Conservation (phyloP, 106 monocot genomes). For the Cymbidium sinense region DNA sequence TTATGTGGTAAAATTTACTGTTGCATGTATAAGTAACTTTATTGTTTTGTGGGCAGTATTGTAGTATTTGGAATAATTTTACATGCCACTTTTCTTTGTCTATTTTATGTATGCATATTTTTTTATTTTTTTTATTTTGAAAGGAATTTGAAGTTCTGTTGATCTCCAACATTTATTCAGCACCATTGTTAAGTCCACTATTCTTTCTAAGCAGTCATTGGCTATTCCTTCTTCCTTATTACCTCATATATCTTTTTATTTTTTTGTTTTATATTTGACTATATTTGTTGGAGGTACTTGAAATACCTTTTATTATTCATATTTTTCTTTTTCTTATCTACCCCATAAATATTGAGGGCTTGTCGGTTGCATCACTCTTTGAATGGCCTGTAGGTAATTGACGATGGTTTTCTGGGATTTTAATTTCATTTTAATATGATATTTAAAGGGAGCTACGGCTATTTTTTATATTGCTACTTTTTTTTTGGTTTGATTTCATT, state of each 20-base stretch:
- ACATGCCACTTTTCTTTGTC: not conserved
- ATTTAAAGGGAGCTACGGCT: not conserved
- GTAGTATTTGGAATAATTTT: not conserved
- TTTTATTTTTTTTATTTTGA: not conserved
- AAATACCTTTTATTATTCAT: not conserved
- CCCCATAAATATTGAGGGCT: not conserved
- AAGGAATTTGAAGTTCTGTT: not conserved
- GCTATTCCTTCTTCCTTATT: not conserved
- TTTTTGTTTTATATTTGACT: not conserved
- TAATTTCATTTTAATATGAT: not conserved
- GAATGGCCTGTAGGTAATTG: not conserved
- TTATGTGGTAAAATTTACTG: not conserved
- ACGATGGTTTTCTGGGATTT: not conserved
- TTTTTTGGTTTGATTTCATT: not conserved
- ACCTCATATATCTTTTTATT: not conserved
- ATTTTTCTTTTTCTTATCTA: not conserved
- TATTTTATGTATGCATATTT: not conserved
- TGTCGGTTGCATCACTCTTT: not conserved
- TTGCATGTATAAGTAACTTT: not conserved
- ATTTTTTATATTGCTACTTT: not conserved
- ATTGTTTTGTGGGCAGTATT: not conserved
- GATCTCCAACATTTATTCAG: not conserved
- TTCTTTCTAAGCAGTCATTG: not conserved
- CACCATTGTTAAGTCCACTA: not conserved
- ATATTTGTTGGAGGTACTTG: not conserved